Evolutionary conservation across 192 early-diverging fungal species (phyloP), one percentile per base, ranked within the genome.

Genomic region (Backusella sp.): DNA sequence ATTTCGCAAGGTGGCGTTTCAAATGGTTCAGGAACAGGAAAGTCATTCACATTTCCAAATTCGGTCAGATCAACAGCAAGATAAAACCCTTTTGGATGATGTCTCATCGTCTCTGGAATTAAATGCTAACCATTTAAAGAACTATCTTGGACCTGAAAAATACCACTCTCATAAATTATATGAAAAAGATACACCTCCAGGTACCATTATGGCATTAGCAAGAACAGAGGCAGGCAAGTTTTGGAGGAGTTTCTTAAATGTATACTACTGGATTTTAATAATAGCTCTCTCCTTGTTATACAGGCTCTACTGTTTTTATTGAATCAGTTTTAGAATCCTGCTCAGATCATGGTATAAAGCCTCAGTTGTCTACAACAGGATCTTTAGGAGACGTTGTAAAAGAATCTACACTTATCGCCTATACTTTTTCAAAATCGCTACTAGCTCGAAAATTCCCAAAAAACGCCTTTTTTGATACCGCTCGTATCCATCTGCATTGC

Each of bases 371-470:
- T 71, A 92, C 91, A 53, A 99, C 98, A 3, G 98, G 97, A 15
- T 96, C 97, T 83, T 86, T 99, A 78, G 97, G 96, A 46, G 96
- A 97, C 78, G 98, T 99, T 30, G 97, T 99, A 96, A 99, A 99
- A 87, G 98, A 99, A 82, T 94, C 93, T 32, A 91, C 93, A 3
- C 91, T 89, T 19, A 96, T 99, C 71, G 96, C 97, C 0, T 99
- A 99, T 85, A 98, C 98, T 1, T 99, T 89, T 85, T 92, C 95
- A 28, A 94, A 94, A 80, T 89, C 95, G 35, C 82, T 97, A 42
- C 74, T 98, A 74, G 89, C 87, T 49, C 83, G 79, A 12, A 78
- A 84, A n/a, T 91, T 90, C 81, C 95, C 96, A 6, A 87, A 91
- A 23, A 98, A 96, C 82, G 84, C 84, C 70, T 98, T 98, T 88